A percentile compares a stretch with the other conserved stretches of the same genome.
Conservation (phyloP, 148 eudicot species). For the Heliamphora exappendiculata region DNA sequence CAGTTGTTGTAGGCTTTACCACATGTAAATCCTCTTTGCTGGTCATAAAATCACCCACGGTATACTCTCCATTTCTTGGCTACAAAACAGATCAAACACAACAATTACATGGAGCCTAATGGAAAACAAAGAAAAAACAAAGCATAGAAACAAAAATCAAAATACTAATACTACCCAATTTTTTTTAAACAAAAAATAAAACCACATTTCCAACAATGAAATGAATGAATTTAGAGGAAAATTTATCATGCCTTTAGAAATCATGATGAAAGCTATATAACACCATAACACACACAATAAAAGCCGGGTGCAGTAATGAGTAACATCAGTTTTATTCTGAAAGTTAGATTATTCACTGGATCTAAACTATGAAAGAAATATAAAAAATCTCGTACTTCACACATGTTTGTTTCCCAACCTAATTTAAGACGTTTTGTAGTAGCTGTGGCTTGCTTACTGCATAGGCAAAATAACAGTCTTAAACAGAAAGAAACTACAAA, state of each 20-base stretch:
- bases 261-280: background rate
- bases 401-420: no score
- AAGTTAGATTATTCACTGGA: no score
- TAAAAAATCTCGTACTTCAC: no score
- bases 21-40: slow-evolving; percentile 55
- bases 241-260: background rate
- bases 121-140: no score
- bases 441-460: no score
- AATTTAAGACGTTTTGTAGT: no score
- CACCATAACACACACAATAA: background rate
- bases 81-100: slow-evolving; percentile 13
- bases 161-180: background rate
- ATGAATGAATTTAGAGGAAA: background rate
- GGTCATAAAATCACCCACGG: slow-evolving; percentile 88
- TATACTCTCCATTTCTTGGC: slow-evolving; percentile 55
- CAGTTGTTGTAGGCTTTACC: slow-evolving; percentile 77
- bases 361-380: no score
- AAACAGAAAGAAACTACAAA: no score
- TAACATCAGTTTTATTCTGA: background rate
- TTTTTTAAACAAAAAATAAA: background rate
- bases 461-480: no score
- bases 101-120: background rate
- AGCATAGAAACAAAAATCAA: background rate
- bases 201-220: background rate
- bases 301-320: background rate